These are phyloP conservation scores for Ophiobolus disseminans DNA, from an alignment of 2,329 filamentous ascomycete genomes.

Conservation along the genomic window DNA sequence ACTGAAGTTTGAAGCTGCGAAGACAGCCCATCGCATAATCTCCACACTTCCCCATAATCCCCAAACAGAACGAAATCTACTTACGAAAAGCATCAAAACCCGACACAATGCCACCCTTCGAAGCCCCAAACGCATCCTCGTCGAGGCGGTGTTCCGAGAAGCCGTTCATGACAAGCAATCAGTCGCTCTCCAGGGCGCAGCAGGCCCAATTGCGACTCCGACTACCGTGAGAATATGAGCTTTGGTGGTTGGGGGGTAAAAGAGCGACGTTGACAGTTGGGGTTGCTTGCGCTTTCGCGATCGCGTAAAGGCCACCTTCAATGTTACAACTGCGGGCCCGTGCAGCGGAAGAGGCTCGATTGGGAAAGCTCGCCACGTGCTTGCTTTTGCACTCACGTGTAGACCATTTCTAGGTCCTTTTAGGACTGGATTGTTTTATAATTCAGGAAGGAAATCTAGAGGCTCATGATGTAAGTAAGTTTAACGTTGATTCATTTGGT, in stretches of 20 bases:
- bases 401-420: no score
- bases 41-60: neutral
- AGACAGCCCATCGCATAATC: neutral
- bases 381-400: constrained; percentile 1
- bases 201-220: constrained; percentile 35
- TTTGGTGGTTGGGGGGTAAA: constrained; percentile 17
- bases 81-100: constrained; percentile 97
- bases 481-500: neutral
- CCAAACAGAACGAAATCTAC: constrained; percentile 44
- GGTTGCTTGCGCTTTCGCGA: constrained; percentile 8
- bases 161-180: constrained; percentile 71
- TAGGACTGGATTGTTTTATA: no score
- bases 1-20: constrained; percentile 6
- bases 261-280: constrained; percentile 24
- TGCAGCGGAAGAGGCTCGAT: constrained; percentile 30
- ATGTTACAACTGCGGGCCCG: constrained; percentile 35
- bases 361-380: constrained; percentile 24
- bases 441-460: no score
- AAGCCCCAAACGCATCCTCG: constrained; percentile 81
- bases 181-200: constrained; percentile 29
- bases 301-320: constrained; percentile 47
- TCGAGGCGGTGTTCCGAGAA: constrained; percentile 72
- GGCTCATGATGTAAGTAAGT: no score
- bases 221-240: constrained; percentile 6
- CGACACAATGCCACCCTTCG: constrained; percentile 64